Evolutionary conservation across 192 early-diverging fungal genomes (phyloP), one percentile per base, ranked within the genome.

Genomic region (Coemansia sp.): DNA sequence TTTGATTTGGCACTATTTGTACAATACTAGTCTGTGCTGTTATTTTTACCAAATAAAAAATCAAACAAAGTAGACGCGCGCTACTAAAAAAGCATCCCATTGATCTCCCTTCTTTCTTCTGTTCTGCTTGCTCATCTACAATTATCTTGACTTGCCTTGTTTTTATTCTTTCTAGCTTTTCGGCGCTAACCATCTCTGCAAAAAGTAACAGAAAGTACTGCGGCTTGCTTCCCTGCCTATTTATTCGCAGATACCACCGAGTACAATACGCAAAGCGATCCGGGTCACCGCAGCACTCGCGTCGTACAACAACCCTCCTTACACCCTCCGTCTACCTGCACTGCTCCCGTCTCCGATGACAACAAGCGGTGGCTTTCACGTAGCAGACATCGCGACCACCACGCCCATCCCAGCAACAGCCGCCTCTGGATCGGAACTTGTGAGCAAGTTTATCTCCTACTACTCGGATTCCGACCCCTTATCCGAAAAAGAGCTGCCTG

Each of bases 401-500:
- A 54, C 50, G 12, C 61, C 38, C 6, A 59, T 61, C 34, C 22
- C 60, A 61, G 68, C 60, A 45, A 56, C 52, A n/a, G n/a, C n/a
- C 12, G 28, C 59, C 10, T 60, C 66, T 49, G 70, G 70, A 67
- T 66, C 69, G 48, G 70, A 72, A 29, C 66, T 75, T 52, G 73
- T 72, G 57, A 60, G 64, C 78, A 71, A 71, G 56, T 61, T 72
- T 45, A 61, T 81, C 33, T 70, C 64, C 18, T 72, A 75, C 70
- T 75, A 75, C 67, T 75, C 78, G 16, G 54, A 55, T 25, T 20
- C 64, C 28, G 71, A 66, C 16, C 28, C 55, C 32, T 48, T 54
- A 40, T 61, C 60, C 14, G 52, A 36, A 18, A 54, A 62, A 52
- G 71, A 66, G 60, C 61, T 73, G 55, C 42, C 59, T 30, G 38